Conservation (phyloP, 805 yeast genomes). For the Suhomyces xylopsoci region DNA sequence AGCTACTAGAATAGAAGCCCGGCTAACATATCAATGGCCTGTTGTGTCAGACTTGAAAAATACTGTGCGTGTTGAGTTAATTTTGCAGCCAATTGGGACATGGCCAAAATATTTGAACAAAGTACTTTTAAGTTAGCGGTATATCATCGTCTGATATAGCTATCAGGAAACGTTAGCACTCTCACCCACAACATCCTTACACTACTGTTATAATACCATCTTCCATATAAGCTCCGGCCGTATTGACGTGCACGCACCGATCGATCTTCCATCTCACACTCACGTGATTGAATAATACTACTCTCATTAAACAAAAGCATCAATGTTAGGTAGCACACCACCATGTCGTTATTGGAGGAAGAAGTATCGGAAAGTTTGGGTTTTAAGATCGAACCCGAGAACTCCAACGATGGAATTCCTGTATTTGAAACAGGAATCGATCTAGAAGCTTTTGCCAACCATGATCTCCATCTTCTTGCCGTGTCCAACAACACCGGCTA, state of each 20-base stretch:
- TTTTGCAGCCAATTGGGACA: not conserved
- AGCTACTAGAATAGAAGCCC: not conserved
- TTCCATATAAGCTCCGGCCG: not conserved
- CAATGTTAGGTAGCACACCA: not conserved
- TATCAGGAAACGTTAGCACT: not conserved
- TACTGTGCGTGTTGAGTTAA: not conserved
- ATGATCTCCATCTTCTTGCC: constrained; percentile 31
- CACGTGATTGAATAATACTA: not conserved
- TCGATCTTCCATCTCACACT: not conserved
- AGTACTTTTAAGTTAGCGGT: not conserved
- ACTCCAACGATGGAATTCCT: constrained; percentile 27
- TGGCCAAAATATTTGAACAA: not conserved
- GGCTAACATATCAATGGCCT: not conserved
- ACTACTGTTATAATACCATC: not conserved
- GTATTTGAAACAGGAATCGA: constrained; percentile 28
- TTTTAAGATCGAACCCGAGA: constrained; percentile 35
- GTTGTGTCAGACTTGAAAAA: not conserved
- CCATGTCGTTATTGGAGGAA: constrained; percentile 13
- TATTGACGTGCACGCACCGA: not conserved
- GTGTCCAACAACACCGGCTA: constrained; percentile 29
- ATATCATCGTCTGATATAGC: not conserved
- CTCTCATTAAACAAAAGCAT: not conserved
- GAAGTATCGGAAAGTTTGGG: constrained; percentile 42
- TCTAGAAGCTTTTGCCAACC: constrained; percentile 12
- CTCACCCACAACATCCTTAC: not conserved